phyloP scores from a whole-genome alignment of 805 yeast genomes.

The Hagleromyces aurorensis region DNA sequence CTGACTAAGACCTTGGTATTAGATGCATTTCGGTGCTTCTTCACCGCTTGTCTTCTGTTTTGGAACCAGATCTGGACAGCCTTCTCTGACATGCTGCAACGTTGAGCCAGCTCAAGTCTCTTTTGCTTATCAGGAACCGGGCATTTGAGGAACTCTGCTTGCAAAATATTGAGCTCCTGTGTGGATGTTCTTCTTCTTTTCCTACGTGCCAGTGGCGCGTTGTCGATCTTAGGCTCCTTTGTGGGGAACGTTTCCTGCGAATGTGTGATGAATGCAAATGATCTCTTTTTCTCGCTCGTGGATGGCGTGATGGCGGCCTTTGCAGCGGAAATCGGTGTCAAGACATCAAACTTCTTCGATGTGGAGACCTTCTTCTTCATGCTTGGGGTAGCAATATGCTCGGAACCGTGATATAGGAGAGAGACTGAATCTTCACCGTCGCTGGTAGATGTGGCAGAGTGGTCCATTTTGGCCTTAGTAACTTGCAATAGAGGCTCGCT shows the following conservation, averaged over 20 bases:
- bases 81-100: constrained; percentile 90
- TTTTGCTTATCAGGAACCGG: constrained; percentile 73
- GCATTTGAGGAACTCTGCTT: constrained; percentile 67
- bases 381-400: constrained; percentile 20
- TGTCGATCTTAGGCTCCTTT: constrained; percentile 78
- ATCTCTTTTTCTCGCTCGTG: constrained; percentile 29
- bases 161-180: constrained; percentile 71
- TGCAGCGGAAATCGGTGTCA: constrained; percentile 29
- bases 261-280: constrained; percentile 86
- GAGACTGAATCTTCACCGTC: constrained; percentile 1
- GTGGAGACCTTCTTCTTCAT: constrained; percentile 8
- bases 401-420: too few relatives aligned
- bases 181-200: constrained; percentile 95
- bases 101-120: constrained; percentile 69
- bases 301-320: constrained; percentile 29
- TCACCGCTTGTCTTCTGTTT: constrained; percentile 78
- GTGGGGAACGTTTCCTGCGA: constrained; percentile 82
- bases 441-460: constrained; percentile 1
- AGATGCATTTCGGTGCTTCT: constrained; percentile 38
- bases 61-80: constrained; percentile 99
- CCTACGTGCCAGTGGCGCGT: constrained; percentile 87
- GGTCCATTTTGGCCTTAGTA: constrained; percentile 1
- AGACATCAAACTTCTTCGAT: constrained; percentile 16
- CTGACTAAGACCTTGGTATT: constrained; percentile 5
- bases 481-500: constrained; percentile 2